Percentiles rank a stretch among this genome's conserved stretches.
phyloP scores from a whole-genome alignment of 139 green algal species.

The Asterochloris erici region DNA sequence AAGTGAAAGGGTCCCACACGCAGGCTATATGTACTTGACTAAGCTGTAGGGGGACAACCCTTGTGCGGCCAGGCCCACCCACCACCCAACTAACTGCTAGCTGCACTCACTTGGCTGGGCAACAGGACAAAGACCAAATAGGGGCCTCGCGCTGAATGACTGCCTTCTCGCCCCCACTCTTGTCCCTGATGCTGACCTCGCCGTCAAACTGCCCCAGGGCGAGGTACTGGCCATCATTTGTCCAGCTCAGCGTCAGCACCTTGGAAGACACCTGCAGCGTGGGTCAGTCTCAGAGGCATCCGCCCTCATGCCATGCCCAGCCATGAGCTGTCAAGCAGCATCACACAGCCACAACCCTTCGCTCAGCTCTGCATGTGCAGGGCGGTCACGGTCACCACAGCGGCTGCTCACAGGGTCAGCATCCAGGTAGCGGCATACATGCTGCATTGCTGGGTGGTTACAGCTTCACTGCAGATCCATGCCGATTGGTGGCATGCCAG shows the following conservation, averaged over 20 bases:
- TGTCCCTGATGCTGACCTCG: conserved; percentile 66
- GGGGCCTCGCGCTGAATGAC: conserved; percentile 54
- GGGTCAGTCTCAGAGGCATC: background rate
- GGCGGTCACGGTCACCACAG: no score
- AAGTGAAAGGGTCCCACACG: no score
- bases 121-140: conserved; percentile 72
- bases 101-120: conserved; percentile 34
- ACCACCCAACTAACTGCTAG: background rate
- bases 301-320: no score
- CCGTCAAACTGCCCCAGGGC: conserved; percentile 75
- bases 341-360: no score
- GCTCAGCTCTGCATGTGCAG: no score
- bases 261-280: conserved; percentile 48
- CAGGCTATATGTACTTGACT: no score
- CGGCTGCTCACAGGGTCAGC: no score
- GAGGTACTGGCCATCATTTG: conserved; percentile 67
- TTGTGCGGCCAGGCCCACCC: no score
- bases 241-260: conserved; percentile 70
- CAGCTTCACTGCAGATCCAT: background rate
- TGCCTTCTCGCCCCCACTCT: conserved; percentile 62
- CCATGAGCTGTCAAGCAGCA: no score
- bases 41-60: no score
- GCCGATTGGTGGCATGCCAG: background rate
- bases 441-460: no score
- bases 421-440: no score